phyloP scores from a whole-genome alignment of 2,329 filamentous ascomycete genomes.

The Fusarium miscanthi region DNA sequence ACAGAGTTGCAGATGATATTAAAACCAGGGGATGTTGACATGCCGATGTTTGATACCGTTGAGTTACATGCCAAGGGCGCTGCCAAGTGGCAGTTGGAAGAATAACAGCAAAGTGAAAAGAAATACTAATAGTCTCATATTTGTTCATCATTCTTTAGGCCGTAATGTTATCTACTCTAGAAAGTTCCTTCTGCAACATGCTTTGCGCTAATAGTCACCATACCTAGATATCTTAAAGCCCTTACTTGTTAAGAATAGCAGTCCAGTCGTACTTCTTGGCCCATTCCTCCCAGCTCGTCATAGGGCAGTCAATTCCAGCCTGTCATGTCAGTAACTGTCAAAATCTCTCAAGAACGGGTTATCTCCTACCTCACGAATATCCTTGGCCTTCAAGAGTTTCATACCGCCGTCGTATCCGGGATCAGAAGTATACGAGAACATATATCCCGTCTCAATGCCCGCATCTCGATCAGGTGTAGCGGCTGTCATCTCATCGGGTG shows the following conservation, averaged over 20 bases:
- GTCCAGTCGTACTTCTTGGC: constrained; percentile 52
- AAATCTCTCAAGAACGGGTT: rapidly evolving
- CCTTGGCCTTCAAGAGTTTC: constrained; percentile 55
- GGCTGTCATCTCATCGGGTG: constrained; percentile 54
- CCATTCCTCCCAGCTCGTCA: constrained; percentile 54
- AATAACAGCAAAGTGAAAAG: background rate
- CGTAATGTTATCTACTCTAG: background rate
- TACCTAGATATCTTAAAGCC: background rate
- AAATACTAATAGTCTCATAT: background rate
- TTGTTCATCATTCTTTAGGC: background rate
- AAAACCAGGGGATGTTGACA: background rate
- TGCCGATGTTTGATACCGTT: constrained; percentile 2
- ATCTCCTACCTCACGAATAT: constrained; percentile 55
- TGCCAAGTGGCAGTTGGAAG: constrained; percentile 2
- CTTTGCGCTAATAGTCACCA: background rate
- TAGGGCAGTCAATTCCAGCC: constrained; percentile 58
- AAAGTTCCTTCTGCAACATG: background rate
- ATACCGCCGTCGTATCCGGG: constrained; percentile 63
- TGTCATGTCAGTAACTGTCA: constrained; percentile 22
- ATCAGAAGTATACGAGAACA: constrained; percentile 60
- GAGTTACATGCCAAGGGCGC: background rate
- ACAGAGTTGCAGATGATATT: constrained; percentile 9
- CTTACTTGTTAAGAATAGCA: constrained; percentile 17
- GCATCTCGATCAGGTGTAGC: constrained; percentile 53
- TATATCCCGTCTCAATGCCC: constrained; percentile 57